Percentiles rank a stretch among this genome's conserved stretches.
Conservation (phyloP, 768 basidiomycete species). For the Rhodosporidiobolus odoratus region DNA sequence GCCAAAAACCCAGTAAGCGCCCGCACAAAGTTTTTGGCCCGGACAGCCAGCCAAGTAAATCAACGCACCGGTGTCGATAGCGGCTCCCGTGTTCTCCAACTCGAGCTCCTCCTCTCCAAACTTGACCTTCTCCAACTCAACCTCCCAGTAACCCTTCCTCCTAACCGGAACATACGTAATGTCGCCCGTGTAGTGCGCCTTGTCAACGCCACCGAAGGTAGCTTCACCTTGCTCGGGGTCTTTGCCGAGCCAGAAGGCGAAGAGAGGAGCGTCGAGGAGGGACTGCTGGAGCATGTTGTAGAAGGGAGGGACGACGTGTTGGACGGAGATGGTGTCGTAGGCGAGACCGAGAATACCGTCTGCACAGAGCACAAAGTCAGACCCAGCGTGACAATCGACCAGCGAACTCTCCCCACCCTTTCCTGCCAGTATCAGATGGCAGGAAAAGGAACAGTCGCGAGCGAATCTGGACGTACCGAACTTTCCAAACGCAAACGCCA, state of each 20-base stretch:
- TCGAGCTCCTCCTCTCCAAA: constrained; percentile 86
- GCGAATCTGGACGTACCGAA: constrained; percentile 43
- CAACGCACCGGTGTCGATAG: constrained; percentile 44
- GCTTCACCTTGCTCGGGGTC: constrained; percentile 65
- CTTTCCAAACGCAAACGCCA: constrained; percentile 91
- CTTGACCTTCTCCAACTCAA: constrained; percentile 76
- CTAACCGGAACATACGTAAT: constrained; percentile 83
- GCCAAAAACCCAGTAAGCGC: too few relatives aligned
- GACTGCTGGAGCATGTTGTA: constrained; percentile 81
- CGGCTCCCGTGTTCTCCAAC: constrained; percentile 68
- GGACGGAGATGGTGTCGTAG: constrained; percentile 93
- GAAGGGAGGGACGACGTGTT: constrained; percentile 86
- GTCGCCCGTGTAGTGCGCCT: constrained; percentile 67
- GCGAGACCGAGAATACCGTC: constrained; percentile 92
- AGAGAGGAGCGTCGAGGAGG: constrained; percentile 77
- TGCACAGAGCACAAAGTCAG: constrained; percentile 58
- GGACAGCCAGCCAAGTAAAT: too few relatives aligned
- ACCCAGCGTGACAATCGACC: not conserved
- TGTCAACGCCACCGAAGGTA: constrained; percentile 84
- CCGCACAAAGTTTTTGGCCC: too few relatives aligned
- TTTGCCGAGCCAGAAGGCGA: constrained; percentile 83
- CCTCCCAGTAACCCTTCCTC: constrained; percentile 69
- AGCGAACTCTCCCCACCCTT: not conserved
- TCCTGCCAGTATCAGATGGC: not conserved
- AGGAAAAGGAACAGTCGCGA: not conserved